phyloP scores from a whole-genome alignment of 805 yeast species.

The Yamadazyma olivae region DNA sequence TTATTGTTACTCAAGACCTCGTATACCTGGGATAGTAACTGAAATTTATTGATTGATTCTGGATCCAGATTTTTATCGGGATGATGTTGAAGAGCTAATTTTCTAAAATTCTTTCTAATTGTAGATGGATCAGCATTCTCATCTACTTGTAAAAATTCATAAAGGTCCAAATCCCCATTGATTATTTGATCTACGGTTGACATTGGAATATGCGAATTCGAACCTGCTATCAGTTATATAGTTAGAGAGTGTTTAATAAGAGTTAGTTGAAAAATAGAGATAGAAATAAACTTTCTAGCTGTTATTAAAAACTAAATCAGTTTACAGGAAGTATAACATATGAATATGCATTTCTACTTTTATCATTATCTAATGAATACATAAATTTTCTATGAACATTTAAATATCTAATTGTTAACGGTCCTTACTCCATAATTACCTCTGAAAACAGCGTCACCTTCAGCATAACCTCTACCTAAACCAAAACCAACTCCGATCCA shows the following conservation, averaged over 20 bases:
- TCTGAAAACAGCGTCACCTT: constrained; percentile 96
- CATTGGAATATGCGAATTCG: constrained; percentile 3
- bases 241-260: too few relatives aligned
- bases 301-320: too few relatives aligned
- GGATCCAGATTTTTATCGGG: constrained; percentile 37
- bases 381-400: too few relatives aligned
- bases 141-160: constrained; percentile 21
- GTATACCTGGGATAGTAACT: constrained; percentile 26
- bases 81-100: constrained; percentile 34
- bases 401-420: constrained; percentile 41
- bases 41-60: constrained; percentile 26
- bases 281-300: too few relatives aligned
- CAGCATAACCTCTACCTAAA: constrained; percentile 95
- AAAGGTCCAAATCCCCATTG: constrained; percentile 26
- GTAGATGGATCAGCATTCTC: constrained; percentile 19
- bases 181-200: constrained; percentile 10
- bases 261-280: too few relatives aligned
- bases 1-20: constrained; percentile 26
- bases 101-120: constrained; percentile 29
- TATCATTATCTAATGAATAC: too few relatives aligned
- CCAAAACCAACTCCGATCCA: constrained; percentile 98
- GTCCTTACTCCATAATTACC: constrained; percentile 72
- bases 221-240: too few relatives aligned
- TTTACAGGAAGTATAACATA: too few relatives aligned
- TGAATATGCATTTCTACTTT: constrained; percentile 1